phyloP scores from a whole-genome alignment of 495 filamentous ascomycete genomes.

The Xylaria nigripes region DNA sequence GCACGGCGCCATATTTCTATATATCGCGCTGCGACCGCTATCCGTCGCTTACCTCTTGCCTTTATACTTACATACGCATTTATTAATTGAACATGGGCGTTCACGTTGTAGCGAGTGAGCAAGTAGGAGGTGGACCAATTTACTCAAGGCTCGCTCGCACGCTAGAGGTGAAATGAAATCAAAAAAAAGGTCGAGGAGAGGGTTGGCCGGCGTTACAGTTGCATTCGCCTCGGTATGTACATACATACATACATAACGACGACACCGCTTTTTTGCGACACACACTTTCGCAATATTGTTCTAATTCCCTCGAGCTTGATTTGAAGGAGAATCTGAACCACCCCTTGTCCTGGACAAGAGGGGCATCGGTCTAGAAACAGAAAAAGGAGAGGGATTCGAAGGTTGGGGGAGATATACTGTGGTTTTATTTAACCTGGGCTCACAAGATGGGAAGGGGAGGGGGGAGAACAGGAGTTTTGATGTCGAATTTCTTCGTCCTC shows the following conservation, averaged over 20 bases:
- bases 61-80: conserved; percentile 10
- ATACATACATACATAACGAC: not conserved
- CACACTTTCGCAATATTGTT: not conserved
- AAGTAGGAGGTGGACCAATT: no score
- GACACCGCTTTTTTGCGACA: not conserved
- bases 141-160: conserved; percentile 3
- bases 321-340: not conserved
- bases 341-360: not conserved
- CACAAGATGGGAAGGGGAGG: not conserved
- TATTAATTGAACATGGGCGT: conserved; percentile 13
- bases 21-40: not conserved
- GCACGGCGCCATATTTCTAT: not conserved
- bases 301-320: not conserved
- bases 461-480: conserved; percentile 1
- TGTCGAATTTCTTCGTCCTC: not conserved
- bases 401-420: not conserved
- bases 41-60: not conserved
- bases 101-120: no score
- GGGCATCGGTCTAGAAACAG: not conserved
- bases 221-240: conserved; percentile 5
- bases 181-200: not conserved
- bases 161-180: not conserved
- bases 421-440: not conserved
- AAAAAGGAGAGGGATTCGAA: not conserved
- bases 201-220: conserved; percentile 12